These are phyloP conservation scores for Biancaea sappan DNA, from an alignment of 306 rosid species.

Conservation along the genomic window DNA sequence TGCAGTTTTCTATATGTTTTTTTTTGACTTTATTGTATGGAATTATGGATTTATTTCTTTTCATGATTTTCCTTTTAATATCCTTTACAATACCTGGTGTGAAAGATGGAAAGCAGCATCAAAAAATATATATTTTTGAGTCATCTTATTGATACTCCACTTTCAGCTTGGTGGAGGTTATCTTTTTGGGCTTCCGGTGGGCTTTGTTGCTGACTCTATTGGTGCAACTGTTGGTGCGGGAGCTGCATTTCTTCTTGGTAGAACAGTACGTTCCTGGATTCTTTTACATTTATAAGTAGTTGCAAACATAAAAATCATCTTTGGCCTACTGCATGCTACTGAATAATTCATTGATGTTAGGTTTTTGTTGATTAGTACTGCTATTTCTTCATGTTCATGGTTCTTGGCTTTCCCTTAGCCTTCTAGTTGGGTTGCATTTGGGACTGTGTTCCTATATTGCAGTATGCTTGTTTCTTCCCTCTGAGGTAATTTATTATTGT, in stretches of 20 bases:
- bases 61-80: slow-evolving; percentile 24
- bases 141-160: slow-evolving; percentile 22
- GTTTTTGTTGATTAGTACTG: slow-evolving; percentile 10
- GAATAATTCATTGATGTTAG: slow-evolving; percentile 1
- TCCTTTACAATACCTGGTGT: slow-evolving; percentile 12
- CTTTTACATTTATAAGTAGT: slow-evolving; percentile 14
- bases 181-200: slow-evolving; percentile 94
- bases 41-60: not conserved
- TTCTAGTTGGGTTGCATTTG: slow-evolving; percentile 23
- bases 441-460: slow-evolving; percentile 17
- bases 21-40: slow-evolving; percentile 11
- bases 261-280: slow-evolving; percentile 71
- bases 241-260: slow-evolving; percentile 92
- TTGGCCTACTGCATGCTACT: not conserved
- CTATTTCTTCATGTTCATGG: slow-evolving; percentile 1
- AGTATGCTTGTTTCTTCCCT: slow-evolving; percentile 4
- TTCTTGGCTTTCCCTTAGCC: slow-evolving; percentile 11
- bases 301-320: not conserved
- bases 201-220: slow-evolving; percentile 89
- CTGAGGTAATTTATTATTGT: slow-evolving; percentile 24
- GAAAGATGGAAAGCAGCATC: slow-evolving; percentile 13
- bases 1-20: slow-evolving; percentile 27
- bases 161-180: slow-evolving; percentile 98
- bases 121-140: not conserved
- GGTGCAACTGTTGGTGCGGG: slow-evolving; percentile 93